Evolutionary conservation across 345 rosid species (phyloP), one percentile per base, ranked within the genome.

Genomic region (Moringa oleifera): DNA sequence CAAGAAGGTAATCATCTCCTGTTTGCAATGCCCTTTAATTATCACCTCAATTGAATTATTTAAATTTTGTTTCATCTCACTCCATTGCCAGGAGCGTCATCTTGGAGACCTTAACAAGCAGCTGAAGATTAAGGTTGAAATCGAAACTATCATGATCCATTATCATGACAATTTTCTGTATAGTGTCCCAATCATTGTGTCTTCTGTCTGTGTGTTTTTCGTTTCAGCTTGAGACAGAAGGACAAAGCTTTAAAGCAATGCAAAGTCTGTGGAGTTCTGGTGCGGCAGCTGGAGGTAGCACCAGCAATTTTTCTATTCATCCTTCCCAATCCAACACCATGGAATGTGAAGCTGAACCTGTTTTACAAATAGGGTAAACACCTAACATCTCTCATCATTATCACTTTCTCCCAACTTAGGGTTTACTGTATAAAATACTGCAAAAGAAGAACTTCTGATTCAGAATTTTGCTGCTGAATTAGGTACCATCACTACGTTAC

Each of bases 61-160:
- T 25, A 18, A 23, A 12, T n/a, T 8, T 57, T 22, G 25, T 5
- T 5, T 33, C 37, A n/a, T 33, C 37, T 33, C 6, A 4, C 37
- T 11, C 37, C 64, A 19, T 46, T 71, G 53, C 65, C 83, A 90
- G 97, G 97, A 90, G 70, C 85, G 95, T 65, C 88, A 84, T 55
- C 90, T 90, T 17, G 92, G 97, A 72, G 92, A 90, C 72, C 69
- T 90, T 18, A 90, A 90, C 89, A 90, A 84, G 81, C 90, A 87
- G 64, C 90, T 90, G 45, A 84, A 77, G 81, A 68, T 71, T 41
- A 88, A 87, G 95, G 97, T 87, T 57, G 25, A 18, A 18, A 10
- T 22, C 20, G 33, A 15, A 36, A 24, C n/a, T n/a, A 11, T 55
- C 25, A 51, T 33, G 4, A 37, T 0, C 8, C 53, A 33, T 33